Evolutionary conservation across 805 yeast genomes (phyloP).

Genomic region (Nakazawaea ambrosiae): DNA sequence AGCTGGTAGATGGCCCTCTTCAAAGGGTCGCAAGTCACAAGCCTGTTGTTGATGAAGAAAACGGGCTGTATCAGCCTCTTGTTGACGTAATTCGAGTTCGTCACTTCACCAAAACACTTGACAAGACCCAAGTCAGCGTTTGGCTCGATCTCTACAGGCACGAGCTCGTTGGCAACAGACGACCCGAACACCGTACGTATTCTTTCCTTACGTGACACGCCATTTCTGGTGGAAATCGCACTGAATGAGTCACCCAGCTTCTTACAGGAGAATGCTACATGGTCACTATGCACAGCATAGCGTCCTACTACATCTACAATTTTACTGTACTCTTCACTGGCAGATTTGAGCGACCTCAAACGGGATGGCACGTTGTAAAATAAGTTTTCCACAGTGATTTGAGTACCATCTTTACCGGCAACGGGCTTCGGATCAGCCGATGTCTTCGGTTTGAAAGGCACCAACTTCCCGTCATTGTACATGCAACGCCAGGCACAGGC

Average conservation of each 20-base stretch:
- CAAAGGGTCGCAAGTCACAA: constrained; percentile 78
- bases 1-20: constrained; percentile 58
- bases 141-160: constrained; percentile 35
- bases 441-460: constrained; percentile 32
- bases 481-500: constrained; percentile 65
- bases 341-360: constrained; percentile 53
- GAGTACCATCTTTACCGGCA: constrained; percentile 89
- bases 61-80: constrained; percentile 64
- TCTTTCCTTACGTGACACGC: constrained; percentile 50
- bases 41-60: constrained; percentile 78
- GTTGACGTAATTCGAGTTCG: constrained; percentile 64
- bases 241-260: constrained; percentile 70
- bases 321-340: constrained; percentile 67
- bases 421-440: constrained; percentile 52
- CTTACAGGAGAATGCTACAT: constrained; percentile 74
- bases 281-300: constrained; percentile 68
- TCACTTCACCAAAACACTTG: constrained; percentile 50
- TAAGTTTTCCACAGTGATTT: constrained; percentile 76
- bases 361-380: constrained; percentile 86
- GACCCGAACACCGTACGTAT: constrained; percentile 71
- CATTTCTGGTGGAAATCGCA: constrained; percentile 52
- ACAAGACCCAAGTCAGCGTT: constrained; percentile 42
- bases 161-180: constrained; percentile 55
- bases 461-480: constrained; percentile 62
- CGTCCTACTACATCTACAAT: constrained; percentile 79